phyloP scores from a whole-genome alignment of 306 rosid species.

The Quercus bicolor region DNA sequence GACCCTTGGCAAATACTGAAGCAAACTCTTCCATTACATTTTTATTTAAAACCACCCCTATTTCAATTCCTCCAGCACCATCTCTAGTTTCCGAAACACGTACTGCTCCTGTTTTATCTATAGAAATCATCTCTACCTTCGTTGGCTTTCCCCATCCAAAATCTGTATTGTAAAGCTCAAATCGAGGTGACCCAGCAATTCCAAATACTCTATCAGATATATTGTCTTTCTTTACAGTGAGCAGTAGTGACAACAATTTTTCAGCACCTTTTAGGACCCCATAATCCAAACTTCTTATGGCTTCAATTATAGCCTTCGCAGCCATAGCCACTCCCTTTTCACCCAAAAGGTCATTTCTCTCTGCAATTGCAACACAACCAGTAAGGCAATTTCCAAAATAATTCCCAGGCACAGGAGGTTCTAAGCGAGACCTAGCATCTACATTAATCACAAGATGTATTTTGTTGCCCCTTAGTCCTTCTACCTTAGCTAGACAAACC shows the following conservation, averaged over 20 bases:
- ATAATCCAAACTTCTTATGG: slow-evolving; percentile 6
- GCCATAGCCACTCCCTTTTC: slow-evolving; percentile 26
- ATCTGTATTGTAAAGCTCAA: too few relatives aligned
- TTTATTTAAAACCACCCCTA: slow-evolving; percentile 20
- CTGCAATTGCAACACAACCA: background rate
- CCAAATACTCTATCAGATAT: too few relatives aligned
- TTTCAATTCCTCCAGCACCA: slow-evolving; percentile 29
- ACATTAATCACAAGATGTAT: background rate
- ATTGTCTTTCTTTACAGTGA: too few relatives aligned
- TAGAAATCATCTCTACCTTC: too few relatives aligned
- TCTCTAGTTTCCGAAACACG: background rate
- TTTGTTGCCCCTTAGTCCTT: background rate
- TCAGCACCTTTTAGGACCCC: background rate
- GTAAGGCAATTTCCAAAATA: slow-evolving; percentile 27
- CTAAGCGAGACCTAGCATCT: background rate
- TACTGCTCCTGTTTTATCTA: background rate
- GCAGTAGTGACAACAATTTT: too few relatives aligned
- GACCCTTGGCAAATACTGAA: slow-evolving; percentile 11
- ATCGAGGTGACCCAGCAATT: too few relatives aligned
- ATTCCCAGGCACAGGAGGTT: background rate
- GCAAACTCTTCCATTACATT: slow-evolving; percentile 16
- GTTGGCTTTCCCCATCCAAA: too few relatives aligned
- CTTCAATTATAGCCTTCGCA: slow-evolving; percentile 12
- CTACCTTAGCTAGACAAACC: slow-evolving; percentile 26
- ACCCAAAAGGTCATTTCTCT: slow-evolving; percentile 5